phyloP scores from a whole-genome alignment of 2,329 filamentous ascomycete genomes.

The Zymoseptoria crescenta region DNA sequence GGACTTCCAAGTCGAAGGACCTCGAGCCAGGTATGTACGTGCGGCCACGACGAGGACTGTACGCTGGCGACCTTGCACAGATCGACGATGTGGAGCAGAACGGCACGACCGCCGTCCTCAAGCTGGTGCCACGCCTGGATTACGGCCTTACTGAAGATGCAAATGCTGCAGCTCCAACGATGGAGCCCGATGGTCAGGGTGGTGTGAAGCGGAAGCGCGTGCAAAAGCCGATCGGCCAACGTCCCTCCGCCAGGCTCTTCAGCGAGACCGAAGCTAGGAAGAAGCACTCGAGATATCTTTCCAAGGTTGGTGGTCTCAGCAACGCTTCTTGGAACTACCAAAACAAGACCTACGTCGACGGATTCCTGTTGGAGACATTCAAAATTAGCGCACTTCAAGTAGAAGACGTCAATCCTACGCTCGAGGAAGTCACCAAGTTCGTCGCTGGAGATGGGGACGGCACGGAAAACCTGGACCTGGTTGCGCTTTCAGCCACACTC shows the following conservation, averaged over 20 bases:
- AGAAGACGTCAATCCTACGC: constrained; percentile 82
- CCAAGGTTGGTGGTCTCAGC: constrained; percentile 39
- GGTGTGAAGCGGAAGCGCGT: constrained; percentile 68
- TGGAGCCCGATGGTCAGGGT: constrained; percentile 24
- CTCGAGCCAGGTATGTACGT: constrained; percentile 88
- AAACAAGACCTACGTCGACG: constrained; percentile 82
- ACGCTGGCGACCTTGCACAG: constrained; percentile 83
- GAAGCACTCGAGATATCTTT: constrained; percentile 60
- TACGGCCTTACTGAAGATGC: constrained; percentile 82
- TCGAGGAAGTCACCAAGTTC: constrained; percentile 95
- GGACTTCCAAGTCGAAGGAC: constrained; percentile 76
- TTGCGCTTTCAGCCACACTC: constrained; percentile 80
- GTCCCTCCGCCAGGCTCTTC: constrained; percentile 83
- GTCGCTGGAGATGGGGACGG: constrained; percentile 83
- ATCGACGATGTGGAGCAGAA: constrained; percentile 90
- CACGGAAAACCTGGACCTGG: constrained; percentile 85
- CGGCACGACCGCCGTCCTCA: constrained; percentile 77
- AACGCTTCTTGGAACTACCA: constrained; percentile 75
- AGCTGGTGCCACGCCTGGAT: constrained; percentile 82
- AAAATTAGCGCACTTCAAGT: constrained; percentile 80
- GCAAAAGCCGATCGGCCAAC: constrained; percentile 42
- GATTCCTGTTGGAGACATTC: constrained; percentile 88
- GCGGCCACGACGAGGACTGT: constrained; percentile 65
- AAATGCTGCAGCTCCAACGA: constrained; percentile 35
- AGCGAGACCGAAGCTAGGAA: constrained; percentile 90